Conservation (phyloP, 1,284 basidiomycete species). For the Tilletiaria anomala region DNA sequence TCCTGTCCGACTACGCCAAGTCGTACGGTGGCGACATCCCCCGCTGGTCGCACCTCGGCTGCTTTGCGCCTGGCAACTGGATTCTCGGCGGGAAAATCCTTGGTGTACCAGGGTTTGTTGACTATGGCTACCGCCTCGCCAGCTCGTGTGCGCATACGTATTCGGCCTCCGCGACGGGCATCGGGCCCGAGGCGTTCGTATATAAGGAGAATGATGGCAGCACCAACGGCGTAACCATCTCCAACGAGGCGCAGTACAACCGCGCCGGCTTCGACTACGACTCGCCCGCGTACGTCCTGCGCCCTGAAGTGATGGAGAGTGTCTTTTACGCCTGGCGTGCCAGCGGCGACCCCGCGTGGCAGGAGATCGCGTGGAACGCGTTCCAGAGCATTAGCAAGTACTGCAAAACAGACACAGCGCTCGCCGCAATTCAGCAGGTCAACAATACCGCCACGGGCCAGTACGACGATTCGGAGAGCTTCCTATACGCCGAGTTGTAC, state of each 20-base stretch:
- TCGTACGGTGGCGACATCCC: slow-evolving; percentile 13
- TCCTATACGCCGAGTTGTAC: slow-evolving; percentile 26
- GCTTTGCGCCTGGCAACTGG: slow-evolving; percentile 28
- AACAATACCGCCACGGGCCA: slow-evolving; percentile 9
- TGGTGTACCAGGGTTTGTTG: slow-evolving; percentile 5
- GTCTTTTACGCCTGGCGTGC: slow-evolving; percentile 22
- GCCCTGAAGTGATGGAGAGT: slow-evolving; percentile 30
- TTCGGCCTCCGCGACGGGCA: slow-evolving; percentile 13
- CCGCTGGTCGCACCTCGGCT: slow-evolving; percentile 21
- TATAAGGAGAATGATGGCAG: slow-evolving; percentile 12
- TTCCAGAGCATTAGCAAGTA: not conserved
- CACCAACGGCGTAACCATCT: slow-evolving; percentile 12
- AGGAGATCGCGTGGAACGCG: slow-evolving; percentile 5
- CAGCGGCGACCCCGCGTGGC: slow-evolving; percentile 17
- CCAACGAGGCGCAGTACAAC: slow-evolving; percentile 1
- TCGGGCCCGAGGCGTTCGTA: slow-evolving; percentile 25
- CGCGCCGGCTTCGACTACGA: slow-evolving; percentile 20
- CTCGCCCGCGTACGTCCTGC: slow-evolving; percentile 15
- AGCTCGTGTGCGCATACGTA: slow-evolving; percentile 20
- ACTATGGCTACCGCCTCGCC: slow-evolving; percentile 19
- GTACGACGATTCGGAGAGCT: slow-evolving; percentile 21
- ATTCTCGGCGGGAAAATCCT: slow-evolving; percentile 26
- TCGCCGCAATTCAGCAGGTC: slow-evolving; percentile 15
- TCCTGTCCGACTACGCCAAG: slow-evolving; percentile 18
- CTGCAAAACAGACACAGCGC: slow-evolving; percentile 5